These are phyloP conservation scores for Globisporangium alternatum DNA, from an alignment of 352 stramenopile genomes.

Conservation along the genomic window DNA sequence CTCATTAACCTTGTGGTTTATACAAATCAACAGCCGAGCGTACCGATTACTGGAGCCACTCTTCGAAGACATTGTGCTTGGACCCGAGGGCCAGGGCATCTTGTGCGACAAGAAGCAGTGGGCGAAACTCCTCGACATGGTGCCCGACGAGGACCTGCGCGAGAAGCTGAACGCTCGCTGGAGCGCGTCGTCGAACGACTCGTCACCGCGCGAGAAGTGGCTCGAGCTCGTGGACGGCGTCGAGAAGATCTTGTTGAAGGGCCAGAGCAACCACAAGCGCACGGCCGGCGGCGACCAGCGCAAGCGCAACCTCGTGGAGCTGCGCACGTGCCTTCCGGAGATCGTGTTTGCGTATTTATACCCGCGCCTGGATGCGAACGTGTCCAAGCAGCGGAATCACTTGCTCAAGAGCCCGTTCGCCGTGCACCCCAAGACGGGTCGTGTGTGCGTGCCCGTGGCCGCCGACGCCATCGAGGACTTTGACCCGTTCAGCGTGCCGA, in stretches of 20 bases:
- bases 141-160: slow-evolving; percentile 89
- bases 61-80: slow-evolving; percentile 91
- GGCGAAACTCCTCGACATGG: slow-evolving; percentile 90
- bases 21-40: slow-evolving; percentile 60
- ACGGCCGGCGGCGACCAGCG: slow-evolving; percentile 44
- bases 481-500: slow-evolving; percentile 85
- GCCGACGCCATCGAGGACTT: slow-evolving; percentile 79
- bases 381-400: slow-evolving; percentile 99
- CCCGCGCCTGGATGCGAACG: slow-evolving; percentile 98
- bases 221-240: slow-evolving; percentile 68
- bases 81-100: slow-evolving; percentile 90
- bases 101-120: slow-evolving; percentile 88
- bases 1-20: neutral
- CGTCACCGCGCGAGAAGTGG: slow-evolving; percentile 89
- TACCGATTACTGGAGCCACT: slow-evolving; percentile 94
- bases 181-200: slow-evolving; percentile 39
- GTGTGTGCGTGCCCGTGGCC: slow-evolving; percentile 97
- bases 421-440: slow-evolving; percentile 97
- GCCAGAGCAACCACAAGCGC: slow-evolving; percentile 46
- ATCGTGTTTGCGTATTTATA: slow-evolving; percentile 97
- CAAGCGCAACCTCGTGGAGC: slow-evolving; percentile 64
- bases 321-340: slow-evolving; percentile 91
- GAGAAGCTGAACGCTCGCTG: slow-evolving; percentile 60
- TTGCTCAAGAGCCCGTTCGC: slow-evolving; percentile 99
- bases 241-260: slow-evolving; percentile 61